These are phyloP conservation scores for Pythium angustatum DNA, from an alignment of 352 stramenopile genomes.

Conservation along the genomic window DNA sequence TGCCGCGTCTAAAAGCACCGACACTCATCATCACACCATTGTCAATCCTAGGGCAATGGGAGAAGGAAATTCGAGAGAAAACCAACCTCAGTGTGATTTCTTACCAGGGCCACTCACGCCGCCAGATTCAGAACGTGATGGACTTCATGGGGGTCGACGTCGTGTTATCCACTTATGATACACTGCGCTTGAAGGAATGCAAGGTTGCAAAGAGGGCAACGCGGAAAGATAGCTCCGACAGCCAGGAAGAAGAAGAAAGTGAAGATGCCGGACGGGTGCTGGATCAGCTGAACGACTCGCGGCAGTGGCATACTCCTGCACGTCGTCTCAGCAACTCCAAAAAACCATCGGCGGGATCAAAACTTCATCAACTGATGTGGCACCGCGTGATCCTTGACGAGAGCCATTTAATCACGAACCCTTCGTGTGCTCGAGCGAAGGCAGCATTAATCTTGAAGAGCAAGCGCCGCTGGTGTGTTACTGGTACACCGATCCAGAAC, in stretches of 20 bases:
- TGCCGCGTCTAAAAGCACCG: slow-evolving; percentile 50
- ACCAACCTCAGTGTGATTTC: slow-evolving; percentile 74
- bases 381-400: slow-evolving; percentile 89
- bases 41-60: slow-evolving; percentile 87
- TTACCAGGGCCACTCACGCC: slow-evolving; percentile 70
- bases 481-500: slow-evolving; percentile 91
- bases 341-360: slow-evolving; percentile 42
- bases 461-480: slow-evolving; percentile 85
- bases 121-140: slow-evolving; percentile 57
- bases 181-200: slow-evolving; percentile 69
- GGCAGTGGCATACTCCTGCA: slow-evolving; percentile 23
- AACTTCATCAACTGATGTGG: slow-evolving; percentile 81
- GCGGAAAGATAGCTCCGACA: slow-evolving; percentile 25
- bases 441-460: slow-evolving; percentile 68
- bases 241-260: slow-evolving; percentile 23
- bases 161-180: slow-evolving; percentile 83
- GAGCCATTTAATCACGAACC: slow-evolving; percentile 88
- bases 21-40: slow-evolving; percentile 82
- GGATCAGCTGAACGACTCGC: slow-evolving; percentile 25
- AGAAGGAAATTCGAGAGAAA: slow-evolving; percentile 76
- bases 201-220: slow-evolving; percentile 35
- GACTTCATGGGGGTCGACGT: slow-evolving; percentile 83
- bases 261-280: slow-evolving; percentile 9
- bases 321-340: slow-evolving; percentile 28
- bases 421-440: slow-evolving; percentile 60